Percentiles rank a stretch among this genome's conserved stretches.
Evolutionary conservation across 306 rosid genomes (phyloP).

Genomic region (Echinosophora koreensis): DNA sequence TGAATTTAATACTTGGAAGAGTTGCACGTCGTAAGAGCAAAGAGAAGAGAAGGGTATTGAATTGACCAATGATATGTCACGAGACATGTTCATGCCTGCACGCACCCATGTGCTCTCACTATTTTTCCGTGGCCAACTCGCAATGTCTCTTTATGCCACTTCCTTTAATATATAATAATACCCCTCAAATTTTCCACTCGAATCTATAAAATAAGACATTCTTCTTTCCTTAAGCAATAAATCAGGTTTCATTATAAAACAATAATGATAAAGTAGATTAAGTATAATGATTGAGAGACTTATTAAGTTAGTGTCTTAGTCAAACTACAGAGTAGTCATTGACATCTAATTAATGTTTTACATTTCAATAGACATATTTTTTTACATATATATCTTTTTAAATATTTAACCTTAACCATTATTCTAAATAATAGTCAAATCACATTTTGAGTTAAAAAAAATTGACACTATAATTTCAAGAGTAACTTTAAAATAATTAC

Average conservation of each 20-base stretch:
- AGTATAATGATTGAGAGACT: conserved; percentile 9
- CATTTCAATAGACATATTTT: not conserved
- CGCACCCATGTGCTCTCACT: conserved; percentile 51
- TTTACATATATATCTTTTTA: not conserved
- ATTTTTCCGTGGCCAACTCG: conserved; percentile 45
- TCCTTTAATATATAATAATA: not conserved
- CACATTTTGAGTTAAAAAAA: not conserved
- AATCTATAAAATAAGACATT: conserved; percentile 43
- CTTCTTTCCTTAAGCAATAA: conserved; percentile 37
- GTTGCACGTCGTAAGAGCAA: not conserved
- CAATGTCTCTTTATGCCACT: conserved; percentile 27
- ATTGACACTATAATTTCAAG: not conserved
- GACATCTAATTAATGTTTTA: not conserved
- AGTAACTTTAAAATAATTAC: no score
- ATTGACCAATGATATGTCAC: conserved; percentile 44
- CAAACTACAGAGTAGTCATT: conserved; percentile 13
- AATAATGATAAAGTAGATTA: conserved; percentile 3
- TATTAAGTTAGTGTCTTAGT: not conserved
- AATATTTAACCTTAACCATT: not conserved
- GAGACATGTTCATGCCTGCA: conserved; percentile 42
- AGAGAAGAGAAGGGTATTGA: conserved; percentile 35
- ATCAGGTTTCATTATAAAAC: not conserved
- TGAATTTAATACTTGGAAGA: conserved; percentile 46
- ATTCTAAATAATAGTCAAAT: conserved; percentile 1
- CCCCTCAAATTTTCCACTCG: conserved; percentile 27